These are phyloP conservation scores for Mucor plumbeus DNA, from an alignment of 371 early-diverging fungal genomes.

Conservation along the genomic window DNA sequence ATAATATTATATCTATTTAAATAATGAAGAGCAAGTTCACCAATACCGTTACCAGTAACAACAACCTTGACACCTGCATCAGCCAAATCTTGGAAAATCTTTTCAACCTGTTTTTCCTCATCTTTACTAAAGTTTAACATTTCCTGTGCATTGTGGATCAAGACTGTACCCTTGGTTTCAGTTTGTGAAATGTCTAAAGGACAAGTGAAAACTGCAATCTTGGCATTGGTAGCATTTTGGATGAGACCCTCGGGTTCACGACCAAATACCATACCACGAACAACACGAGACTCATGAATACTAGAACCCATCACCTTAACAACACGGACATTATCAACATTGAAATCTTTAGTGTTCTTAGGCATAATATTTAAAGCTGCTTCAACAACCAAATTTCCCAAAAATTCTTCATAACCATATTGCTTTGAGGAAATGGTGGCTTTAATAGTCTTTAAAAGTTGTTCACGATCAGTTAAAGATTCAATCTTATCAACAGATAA, in stretches of 20 bases:
- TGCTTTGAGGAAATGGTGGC: slow-evolving; percentile 91
- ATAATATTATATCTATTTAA: slow-evolving; percentile 90
- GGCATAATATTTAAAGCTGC: slow-evolving; percentile 95
- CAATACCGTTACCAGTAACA: slow-evolving; percentile 88
- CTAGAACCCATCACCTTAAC: slow-evolving; percentile 97
- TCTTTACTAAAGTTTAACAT: slow-evolving; percentile 97
- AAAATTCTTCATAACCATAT: slow-evolving; percentile 92
- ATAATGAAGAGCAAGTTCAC: slow-evolving; percentile 95
- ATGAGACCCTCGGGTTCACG: slow-evolving; percentile 89
- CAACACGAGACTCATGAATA: slow-evolving; percentile 90
- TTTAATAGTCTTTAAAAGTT: slow-evolving; percentile 75
- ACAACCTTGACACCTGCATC: slow-evolving; percentile 94
- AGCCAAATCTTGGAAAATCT: slow-evolving; percentile 85
- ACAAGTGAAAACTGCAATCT: slow-evolving; percentile 97
- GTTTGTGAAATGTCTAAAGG: slow-evolving; percentile 95
- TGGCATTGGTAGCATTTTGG: slow-evolving; percentile 79
- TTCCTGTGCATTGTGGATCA: slow-evolving; percentile 96
- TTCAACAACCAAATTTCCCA: slow-evolving; percentile 82
- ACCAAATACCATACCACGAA: slow-evolving; percentile 99
- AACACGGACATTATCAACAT: slow-evolving; percentile 94
- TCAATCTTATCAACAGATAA: slow-evolving; percentile 72
- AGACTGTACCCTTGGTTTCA: slow-evolving; percentile 99
- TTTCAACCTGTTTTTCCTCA: slow-evolving; percentile 83
- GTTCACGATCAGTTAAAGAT: slow-evolving; percentile 55
- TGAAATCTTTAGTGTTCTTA: slow-evolving; percentile 83